Evolutionary conservation across 352 stramenopile species (phyloP).

Genomic region (Globisporangium heterothallicum): DNA sequence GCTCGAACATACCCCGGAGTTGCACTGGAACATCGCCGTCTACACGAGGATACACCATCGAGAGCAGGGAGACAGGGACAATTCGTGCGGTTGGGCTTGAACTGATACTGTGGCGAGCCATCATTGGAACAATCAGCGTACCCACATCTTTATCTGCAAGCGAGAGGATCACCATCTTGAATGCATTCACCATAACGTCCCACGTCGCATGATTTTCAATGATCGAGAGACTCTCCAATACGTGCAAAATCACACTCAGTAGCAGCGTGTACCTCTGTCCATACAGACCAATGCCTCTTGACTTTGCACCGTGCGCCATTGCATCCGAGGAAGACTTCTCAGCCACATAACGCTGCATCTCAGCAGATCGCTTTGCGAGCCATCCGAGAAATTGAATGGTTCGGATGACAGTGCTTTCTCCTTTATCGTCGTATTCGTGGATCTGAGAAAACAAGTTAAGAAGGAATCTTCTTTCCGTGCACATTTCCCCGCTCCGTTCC

Average conservation of each 20-base stretch:
- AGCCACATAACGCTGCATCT: slow-evolving; percentile 51
- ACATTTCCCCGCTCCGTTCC: slow-evolving; percentile 64
- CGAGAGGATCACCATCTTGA: slow-evolving; percentile 63
- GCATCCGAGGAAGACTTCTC: slow-evolving; percentile 9
- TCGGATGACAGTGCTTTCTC: slow-evolving; percentile 77
- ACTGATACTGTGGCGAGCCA: slow-evolving; percentile 77
- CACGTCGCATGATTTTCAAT: slow-evolving; percentile 88
- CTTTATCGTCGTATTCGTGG: slow-evolving; percentile 85
- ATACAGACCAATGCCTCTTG: slow-evolving; percentile 16
- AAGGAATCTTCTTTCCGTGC: slow-evolving; percentile 69
- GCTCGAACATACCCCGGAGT: slow-evolving; percentile 82
- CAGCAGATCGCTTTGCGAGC: slow-evolving; percentile 63
- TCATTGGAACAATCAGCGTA: slow-evolving; percentile 69
- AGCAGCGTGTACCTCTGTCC: slow-evolving; percentile 61
- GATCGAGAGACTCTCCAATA: slow-evolving; percentile 83
- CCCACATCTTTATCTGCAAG: slow-evolving; percentile 58
- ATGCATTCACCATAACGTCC: slow-evolving; percentile 84
- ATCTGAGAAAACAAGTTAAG: slow-evolving; percentile 83
- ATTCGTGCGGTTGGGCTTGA: slow-evolving; percentile 81
- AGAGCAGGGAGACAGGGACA: slow-evolving; percentile 69
- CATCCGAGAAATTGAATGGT: slow-evolving; percentile 81
- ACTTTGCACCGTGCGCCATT: slow-evolving; percentile 12
- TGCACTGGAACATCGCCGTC: slow-evolving; percentile 71
- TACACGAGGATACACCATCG: slow-evolving; percentile 72
- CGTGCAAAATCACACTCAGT: slow-evolving; percentile 68